Percentiles rank a stretch among this genome's conserved stretches.
These are phyloP conservation scores for Ilyonectria mors-panacis DNA, from an alignment of 2,329 filamentous ascomycete species.

Conservation along the genomic window DNA sequence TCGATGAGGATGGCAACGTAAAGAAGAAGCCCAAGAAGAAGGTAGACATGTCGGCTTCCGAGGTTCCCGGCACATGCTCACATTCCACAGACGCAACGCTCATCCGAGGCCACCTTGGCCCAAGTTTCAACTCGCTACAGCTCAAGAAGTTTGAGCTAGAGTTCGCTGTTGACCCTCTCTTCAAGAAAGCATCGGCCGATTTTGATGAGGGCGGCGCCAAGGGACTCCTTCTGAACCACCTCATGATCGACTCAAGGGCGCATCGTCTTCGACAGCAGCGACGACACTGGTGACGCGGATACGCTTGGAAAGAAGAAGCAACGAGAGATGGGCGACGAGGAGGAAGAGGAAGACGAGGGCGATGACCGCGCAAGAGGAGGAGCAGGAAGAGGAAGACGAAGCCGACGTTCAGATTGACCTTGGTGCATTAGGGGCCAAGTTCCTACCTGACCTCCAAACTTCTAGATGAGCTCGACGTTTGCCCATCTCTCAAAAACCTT, in stretches of 20 bases:
- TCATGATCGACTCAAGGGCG: conserved; percentile 96
- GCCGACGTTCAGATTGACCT: conserved; percentile 81
- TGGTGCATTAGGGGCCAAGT: conserved; percentile 79
- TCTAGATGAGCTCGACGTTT: conserved; percentile 91
- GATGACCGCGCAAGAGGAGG: conserved; percentile 53
- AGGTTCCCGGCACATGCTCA: conserved; percentile 24
- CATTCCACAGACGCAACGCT: conserved; percentile 72
- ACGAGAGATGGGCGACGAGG: conserved; percentile 58
- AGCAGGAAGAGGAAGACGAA: conserved; percentile 65
- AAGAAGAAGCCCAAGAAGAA: conserved; percentile 81
- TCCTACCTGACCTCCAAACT: conserved; percentile 85
- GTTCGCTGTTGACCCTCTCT: conserved; percentile 96
- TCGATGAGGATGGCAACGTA: conserved; percentile 73
- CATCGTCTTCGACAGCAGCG: conserved; percentile 98
- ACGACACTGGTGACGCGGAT: conserved; percentile 76
- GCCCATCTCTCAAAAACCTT: conserved; percentile 96
- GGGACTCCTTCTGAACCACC: conserved; percentile 92
- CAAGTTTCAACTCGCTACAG: conserved; percentile 89
- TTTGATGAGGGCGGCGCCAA: conserved; percentile 99
- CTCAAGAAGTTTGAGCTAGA: conserved; percentile 98
- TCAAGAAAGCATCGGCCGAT: conserved; percentile 98
- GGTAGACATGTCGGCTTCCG: conserved; percentile 59
- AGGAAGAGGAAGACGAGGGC: conserved; percentile 50
- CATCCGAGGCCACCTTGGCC: conserved; percentile 94
- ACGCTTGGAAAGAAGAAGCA: conserved; percentile 54